phyloP scores from a whole-genome alignment of 441 rosid genomes.

The Syzygium syzygioides region DNA sequence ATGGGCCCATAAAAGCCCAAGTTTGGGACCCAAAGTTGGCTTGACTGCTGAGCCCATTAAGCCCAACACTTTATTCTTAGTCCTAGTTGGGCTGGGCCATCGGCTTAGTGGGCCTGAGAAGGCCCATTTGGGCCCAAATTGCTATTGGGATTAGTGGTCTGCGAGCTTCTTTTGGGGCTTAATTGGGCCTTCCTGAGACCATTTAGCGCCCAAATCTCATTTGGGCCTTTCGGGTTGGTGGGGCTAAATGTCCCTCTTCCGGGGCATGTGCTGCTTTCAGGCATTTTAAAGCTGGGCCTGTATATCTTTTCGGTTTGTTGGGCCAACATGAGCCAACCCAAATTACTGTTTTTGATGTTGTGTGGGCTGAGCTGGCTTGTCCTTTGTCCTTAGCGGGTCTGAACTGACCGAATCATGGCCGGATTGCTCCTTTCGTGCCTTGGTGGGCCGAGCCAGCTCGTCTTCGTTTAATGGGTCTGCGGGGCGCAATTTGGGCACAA shows the following conservation, averaged over 20 bases:
- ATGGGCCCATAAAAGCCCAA: neutral
- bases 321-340: neutral
- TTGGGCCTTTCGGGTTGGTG: neutral
- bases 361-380: neutral
- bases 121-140: neutral
- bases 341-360: neutral
- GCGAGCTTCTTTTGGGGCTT: neutral
- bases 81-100: neutral
- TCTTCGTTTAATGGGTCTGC: neutral
- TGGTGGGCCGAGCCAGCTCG: neutral
- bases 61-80: neutral
- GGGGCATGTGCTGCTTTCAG: neutral
- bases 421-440: neutral
- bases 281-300: neutral
- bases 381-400: neutral
- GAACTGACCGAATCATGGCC: neutral
- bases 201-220: neutral
- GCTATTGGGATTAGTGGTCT: neutral
- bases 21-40: neutral
- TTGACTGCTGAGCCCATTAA: neutral
- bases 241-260: neutral
- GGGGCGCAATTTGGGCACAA: neutral
- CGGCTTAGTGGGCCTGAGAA: neutral
- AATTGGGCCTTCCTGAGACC: neutral
- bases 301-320: neutral